Base-by-base conservation (phyloP, 2,329 filamentous ascomycete genomes). In the Clarireedia hainanense region DNA sequence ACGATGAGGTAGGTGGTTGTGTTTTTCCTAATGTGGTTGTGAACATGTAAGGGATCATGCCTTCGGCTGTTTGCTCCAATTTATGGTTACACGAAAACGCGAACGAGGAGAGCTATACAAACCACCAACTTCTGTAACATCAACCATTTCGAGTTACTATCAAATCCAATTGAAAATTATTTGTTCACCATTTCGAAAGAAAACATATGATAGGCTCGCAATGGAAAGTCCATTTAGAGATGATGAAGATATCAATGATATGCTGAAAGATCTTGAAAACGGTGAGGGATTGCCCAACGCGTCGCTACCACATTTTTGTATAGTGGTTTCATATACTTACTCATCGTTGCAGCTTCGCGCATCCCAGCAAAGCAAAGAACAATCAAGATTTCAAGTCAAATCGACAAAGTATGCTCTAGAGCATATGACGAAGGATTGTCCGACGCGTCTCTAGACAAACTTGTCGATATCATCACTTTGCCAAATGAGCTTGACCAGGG, bases 401-500 rank as follows among this genome's bases (percentile, higher is more conserved):
- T 89, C 49, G 82, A 89, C 67, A 79, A 73, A 26, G 75, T 91
- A 55, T 75, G 79, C 47, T 78, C 79, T 5, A 73, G 80, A 61
- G 81, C 82, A 10, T 89, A 88, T 70, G 82, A 86, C 59, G 74
- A 79, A 56, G 90, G 90, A 6, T 75, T 94, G 52, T 73, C 82
- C 42, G 75, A 79, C 6, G 73, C 77, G 40, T 76, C 80, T 27
- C 76, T 95, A 49, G 73, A 76, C 54, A 75, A 78, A 52, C 74
- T 95, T 34, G 72, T 94, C 61, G 79, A 84, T 57, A 75, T 92
- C 55, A 71, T 89, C 61, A 85, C 84, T 20, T 74, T 75, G 23
- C 83, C 83, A 47, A 88, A 77, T 62, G 75, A 85, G 62, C 78
- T 95, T 23, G 89, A 94, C 68, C 90, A 94, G 70, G 83, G 83